Evolutionary conservation across 225 moss, liverwort and hornwort genomes (phyloP).

Genomic region (Climacium dendroides): DNA sequence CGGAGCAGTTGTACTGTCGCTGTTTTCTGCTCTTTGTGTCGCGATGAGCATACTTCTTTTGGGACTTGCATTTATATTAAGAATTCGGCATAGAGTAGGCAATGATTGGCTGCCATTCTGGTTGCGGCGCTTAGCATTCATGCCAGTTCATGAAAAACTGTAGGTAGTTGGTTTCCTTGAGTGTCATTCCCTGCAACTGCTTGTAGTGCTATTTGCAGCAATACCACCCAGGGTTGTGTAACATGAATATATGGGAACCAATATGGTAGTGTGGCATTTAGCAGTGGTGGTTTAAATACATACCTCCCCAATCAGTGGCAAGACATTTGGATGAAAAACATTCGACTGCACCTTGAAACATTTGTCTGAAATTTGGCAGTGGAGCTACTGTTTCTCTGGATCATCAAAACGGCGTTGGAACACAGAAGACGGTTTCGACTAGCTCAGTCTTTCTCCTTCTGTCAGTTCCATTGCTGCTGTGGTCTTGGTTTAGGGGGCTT

Average conservation of each 20-base stretch:
- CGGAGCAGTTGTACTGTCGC: not conserved
- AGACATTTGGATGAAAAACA: not conserved
- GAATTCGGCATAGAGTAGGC: slow-evolving; percentile 14
- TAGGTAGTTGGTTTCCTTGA: not conserved
- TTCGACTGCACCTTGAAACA: not conserved
- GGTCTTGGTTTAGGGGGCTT: not conserved
- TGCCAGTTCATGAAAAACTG: slow-evolving; percentile 35
- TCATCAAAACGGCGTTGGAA: not conserved
- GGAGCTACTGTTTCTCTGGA: not conserved
- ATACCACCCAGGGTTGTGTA: not conserved
- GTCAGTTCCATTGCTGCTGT: not conserved
- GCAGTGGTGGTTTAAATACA: not conserved
- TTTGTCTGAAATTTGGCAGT: not conserved
- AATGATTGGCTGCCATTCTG: slow-evolving; percentile 27
- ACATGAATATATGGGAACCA: not conserved
- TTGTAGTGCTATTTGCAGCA: not conserved
- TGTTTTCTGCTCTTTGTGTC: slow-evolving; percentile 4
- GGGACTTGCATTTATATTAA: slow-evolving; percentile 7
- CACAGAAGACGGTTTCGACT: not conserved
- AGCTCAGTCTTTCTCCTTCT: not conserved
- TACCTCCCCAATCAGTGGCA: not conserved
- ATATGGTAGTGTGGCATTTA: not conserved
- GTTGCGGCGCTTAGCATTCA: slow-evolving; percentile 27
- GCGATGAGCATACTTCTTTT: slow-evolving; percentile 11
- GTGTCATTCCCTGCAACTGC: not conserved